These are phyloP conservation scores for Phyllosticta citrichinensis DNA, from an alignment of 2,329 filamentous ascomycete species.

Conservation along the genomic window DNA sequence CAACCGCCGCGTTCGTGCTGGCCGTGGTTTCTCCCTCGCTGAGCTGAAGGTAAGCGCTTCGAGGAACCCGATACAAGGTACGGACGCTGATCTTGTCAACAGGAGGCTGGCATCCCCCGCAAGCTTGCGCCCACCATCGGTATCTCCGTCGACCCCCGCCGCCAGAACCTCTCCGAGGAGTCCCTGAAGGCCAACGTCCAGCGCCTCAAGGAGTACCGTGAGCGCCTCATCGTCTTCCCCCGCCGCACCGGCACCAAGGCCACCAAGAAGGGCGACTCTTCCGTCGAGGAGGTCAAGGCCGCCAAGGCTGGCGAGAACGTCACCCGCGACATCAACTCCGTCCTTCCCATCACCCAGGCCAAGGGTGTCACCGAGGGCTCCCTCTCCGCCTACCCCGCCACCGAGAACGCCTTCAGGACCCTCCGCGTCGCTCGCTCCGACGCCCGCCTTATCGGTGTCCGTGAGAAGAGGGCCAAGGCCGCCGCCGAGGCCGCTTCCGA, in stretches of 20 bases:
- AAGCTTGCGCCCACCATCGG: constrained; percentile 92
- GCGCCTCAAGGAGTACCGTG: constrained; percentile 96
- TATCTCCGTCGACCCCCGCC: constrained; percentile 92
- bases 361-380: constrained; percentile 71
- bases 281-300: constrained; percentile 71
- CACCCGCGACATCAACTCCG: constrained; percentile 43
- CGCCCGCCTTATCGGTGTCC: constrained; percentile 67
- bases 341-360: constrained; percentile 64
- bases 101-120: constrained; percentile 89
- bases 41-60: constrained; percentile 80
- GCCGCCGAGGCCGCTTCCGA: constrained; percentile 70
- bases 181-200: constrained; percentile 88
- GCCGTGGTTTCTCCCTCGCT: constrained; percentile 93
- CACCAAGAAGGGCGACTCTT: constrained; percentile 84
- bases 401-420: constrained; percentile 78
- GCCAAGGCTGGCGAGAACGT: constrained; percentile 47
- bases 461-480: constrained; percentile 88
- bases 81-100: constrained; percentile 28
- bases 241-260: constrained; percentile 68
- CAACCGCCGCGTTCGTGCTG: constrained; percentile 94
- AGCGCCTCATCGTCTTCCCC: constrained; percentile 94
- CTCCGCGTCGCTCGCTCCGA: constrained; percentile 79
- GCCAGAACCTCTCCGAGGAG: constrained; percentile 95
- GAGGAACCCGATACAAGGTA: neutral
- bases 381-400: constrained; percentile 56